Evolutionary conservation across 179 eudicot genomes (phyloP), one percentile per base, ranked within the genome.

Genomic region (Silene vulgaris): DNA sequence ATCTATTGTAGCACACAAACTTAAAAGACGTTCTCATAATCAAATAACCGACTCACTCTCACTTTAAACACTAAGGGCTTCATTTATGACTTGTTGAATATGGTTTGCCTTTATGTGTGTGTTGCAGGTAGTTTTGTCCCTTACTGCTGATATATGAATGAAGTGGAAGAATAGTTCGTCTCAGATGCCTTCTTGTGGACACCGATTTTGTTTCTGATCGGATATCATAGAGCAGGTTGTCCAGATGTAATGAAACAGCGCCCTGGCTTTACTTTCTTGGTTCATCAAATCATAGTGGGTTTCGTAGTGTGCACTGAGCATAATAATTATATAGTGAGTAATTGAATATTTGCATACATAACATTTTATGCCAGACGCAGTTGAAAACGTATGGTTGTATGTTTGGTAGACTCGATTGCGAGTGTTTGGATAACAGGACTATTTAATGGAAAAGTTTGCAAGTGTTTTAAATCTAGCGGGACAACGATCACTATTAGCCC

Each of bases 61-160:
- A 56, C 30, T 57, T 14, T 16, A 5, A 13, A 7, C 9, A 1
- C 28, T 19, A 8, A 20, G 11, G 6, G 52, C 16, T 11, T 50
- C 40, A 21, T n/a, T 9, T 57, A 21, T 19, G 28, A 17, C 26
- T 7, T 8, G 0, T 37, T 37, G 62, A 35, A 74, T 60, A 48
- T 17, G 32, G 32, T 28, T 74, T 43, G 64, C 14, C 35, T 68
- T 54, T 69, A 5, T 20, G 5, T 69, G 16, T 13, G 6, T 19
- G 68, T 71, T 80, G 81, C 91, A 92, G 97, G 90, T 92, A 32
- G 65, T 90, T 37, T 64, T 93, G 77, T 71, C 89, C 73, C 91
- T 93, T 64, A 85, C 79, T 4, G 87, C 86, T 8, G 98, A 93
- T 84, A 72, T 93, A 63, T 90, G 80, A 65, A 17, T 3, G n/a